Percentiles rank a stretch among this genome's conserved stretches.
Conservation (phyloP, 1,284 basidiomycete genomes). For the Boletus smithii region DNA sequence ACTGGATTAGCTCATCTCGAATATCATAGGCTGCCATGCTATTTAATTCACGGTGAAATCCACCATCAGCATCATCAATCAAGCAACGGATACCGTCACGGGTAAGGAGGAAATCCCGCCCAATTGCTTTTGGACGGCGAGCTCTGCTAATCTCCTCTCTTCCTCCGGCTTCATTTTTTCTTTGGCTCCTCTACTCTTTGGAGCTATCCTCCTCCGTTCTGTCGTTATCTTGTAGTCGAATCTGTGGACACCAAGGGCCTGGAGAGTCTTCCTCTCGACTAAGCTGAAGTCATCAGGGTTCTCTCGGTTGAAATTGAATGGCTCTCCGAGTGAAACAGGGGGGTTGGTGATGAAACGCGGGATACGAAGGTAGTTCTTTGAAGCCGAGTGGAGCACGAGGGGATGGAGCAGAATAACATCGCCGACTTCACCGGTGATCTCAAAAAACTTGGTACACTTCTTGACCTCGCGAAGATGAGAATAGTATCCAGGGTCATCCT, state of each 20-base stretch:
- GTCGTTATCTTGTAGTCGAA: background rate
- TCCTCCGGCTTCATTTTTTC: slow-evolving; percentile 2
- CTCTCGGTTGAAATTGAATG: slow-evolving; percentile 1
- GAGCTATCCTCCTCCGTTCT: background rate
- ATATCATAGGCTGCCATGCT: too few species aligned
- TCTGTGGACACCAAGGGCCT: background rate
- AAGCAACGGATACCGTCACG: background rate
- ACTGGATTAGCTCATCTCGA: too few species aligned
- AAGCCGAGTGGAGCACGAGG: slow-evolving; percentile 1
- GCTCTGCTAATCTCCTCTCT: background rate
- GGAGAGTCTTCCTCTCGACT: slow-evolving; percentile 1
- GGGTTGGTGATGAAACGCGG: background rate
- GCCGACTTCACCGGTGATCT: background rate
- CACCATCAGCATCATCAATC: too few species aligned
- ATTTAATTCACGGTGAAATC: too few species aligned
- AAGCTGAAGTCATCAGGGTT: background rate
- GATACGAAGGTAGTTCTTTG: background rate
- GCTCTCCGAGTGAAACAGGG: slow-evolving; percentile 2
- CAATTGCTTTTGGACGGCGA: background rate
- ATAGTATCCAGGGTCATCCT: background rate
- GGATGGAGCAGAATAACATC: background rate
- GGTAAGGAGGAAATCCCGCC: background rate
- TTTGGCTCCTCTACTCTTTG: background rate
- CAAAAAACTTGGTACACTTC: background rate
- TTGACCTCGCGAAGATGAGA: slow-evolving; percentile 4